phyloP scores from a whole-genome alignment of 176 grass and related monocot genomes.

The Pharus latifolius region DNA sequence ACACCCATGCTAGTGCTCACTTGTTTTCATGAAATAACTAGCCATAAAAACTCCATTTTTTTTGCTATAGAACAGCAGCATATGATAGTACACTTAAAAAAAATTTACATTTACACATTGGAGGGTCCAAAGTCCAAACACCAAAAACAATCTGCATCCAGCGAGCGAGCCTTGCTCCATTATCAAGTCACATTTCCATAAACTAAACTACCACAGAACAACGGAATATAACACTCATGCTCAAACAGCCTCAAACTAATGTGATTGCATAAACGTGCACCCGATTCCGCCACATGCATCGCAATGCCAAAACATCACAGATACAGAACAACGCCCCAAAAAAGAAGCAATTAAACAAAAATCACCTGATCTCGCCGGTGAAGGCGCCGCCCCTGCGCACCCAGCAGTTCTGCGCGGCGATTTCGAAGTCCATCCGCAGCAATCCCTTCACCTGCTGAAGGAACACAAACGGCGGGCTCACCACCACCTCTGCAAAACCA shows the following conservation, averaged over 20 bases:
- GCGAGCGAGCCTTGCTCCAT: background rate
- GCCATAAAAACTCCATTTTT: background rate
- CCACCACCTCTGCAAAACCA: constrained; percentile 62
- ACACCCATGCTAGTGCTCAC: no score
- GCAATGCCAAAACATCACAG: background rate
- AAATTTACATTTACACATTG: no score
- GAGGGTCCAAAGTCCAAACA: no score
- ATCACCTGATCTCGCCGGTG: constrained; percentile 93
- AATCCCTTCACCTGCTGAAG: constrained; percentile 56
- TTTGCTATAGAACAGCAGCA: background rate
- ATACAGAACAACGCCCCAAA: constrained; percentile 1
- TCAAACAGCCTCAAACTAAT: background rate
- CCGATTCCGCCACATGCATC: background rate
- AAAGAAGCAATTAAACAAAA: background rate
- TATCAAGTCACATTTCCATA: background rate
- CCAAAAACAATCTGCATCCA: background rate
- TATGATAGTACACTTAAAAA: background rate
- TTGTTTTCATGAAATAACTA: no score
- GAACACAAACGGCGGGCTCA: constrained; percentile 88
- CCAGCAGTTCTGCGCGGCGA: constrained; percentile 89
- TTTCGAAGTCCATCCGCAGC: constrained; percentile 59
- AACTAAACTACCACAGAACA: background rate
- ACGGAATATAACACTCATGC: background rate
- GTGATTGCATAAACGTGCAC: background rate
- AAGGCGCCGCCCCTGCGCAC: constrained; percentile 80